Evolutionary conservation across 768 basidiomycete species (phyloP).

Genomic region (Termitomyces sp.): DNA sequence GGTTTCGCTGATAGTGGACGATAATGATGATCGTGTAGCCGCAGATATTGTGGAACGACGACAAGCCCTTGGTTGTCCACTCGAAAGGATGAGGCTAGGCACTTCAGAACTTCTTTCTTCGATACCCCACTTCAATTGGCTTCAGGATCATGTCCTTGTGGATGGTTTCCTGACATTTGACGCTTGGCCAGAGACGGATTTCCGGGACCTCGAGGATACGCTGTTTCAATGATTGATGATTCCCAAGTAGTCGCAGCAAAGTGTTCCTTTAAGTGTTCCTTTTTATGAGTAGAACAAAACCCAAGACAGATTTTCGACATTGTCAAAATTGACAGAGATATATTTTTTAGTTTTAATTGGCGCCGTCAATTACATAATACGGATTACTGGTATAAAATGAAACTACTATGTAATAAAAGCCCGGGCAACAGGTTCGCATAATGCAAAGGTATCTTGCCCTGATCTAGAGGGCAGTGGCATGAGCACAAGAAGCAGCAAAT

Average conservation of each 20-base stretch:
- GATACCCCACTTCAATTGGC: constrained; percentile 8
- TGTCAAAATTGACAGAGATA: too few species aligned
- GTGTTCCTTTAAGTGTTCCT: too few species aligned
- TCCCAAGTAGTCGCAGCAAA: not conserved
- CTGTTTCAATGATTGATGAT: constrained; percentile 13
- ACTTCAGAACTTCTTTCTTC: constrained; percentile 15
- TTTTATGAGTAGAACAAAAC: too few species aligned
- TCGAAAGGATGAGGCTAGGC: constrained; percentile 24
- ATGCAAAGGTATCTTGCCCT: too few species aligned
- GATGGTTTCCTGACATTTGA: constrained; percentile 20
- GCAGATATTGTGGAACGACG: constrained; percentile 20
- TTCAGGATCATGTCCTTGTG: constrained; percentile 14
- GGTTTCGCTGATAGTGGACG: constrained; percentile 23
- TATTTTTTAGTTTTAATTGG: too few species aligned
- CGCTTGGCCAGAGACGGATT: constrained; percentile 24
- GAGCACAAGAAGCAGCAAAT: not conserved
- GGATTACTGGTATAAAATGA: too few species aligned
- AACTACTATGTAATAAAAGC: too few species aligned
- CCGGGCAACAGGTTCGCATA: too few species aligned
- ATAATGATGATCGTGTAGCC: constrained; percentile 19
- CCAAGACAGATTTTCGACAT: too few species aligned
- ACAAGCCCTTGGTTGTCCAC: constrained; percentile 18
- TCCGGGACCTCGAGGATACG: constrained; percentile 25
- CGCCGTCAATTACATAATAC: too few species aligned
- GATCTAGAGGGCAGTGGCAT: not conserved